A percentile compares a stretch with the other conserved stretches of the same genome.
Conservation (phyloP, 1,284 basidiomycete genomes). For the Volvariella surrecta region DNA sequence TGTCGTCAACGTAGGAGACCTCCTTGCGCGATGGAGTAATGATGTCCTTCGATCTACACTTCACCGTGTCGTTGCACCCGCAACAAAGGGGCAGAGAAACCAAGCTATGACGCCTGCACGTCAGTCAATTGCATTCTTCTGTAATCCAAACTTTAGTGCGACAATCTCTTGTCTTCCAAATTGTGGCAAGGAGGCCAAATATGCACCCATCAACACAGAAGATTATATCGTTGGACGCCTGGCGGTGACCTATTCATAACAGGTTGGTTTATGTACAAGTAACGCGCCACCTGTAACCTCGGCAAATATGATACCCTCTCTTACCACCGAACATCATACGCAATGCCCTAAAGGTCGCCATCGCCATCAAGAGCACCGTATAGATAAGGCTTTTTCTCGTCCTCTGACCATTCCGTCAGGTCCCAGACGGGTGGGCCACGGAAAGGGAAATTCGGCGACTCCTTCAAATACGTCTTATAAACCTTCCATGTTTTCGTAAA, state of each 20-base stretch:
- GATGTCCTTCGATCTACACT: slow-evolving; percentile 72
- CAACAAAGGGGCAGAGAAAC: slow-evolving; percentile 35
- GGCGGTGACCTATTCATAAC: slow-evolving; percentile 37
- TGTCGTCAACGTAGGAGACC: slow-evolving; percentile 79
- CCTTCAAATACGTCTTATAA: slow-evolving; percentile 13
- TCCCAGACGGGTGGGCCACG: slow-evolving; percentile 28
- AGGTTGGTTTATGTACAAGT: not conserved
- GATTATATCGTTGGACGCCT: slow-evolving; percentile 72
- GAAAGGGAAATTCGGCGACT: slow-evolving; percentile 19
- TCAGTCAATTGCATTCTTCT: slow-evolving; percentile 84
- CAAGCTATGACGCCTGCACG: slow-evolving; percentile 55
- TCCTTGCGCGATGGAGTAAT: slow-evolving; percentile 81
- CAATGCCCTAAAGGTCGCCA: too few relatives aligned
- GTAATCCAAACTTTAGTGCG: slow-evolving; percentile 71
- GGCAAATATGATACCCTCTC: too few relatives aligned
- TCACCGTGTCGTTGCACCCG: slow-evolving; percentile 75
- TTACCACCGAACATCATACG: too few relatives aligned
- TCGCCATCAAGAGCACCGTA: too few relatives aligned
- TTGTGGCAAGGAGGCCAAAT: slow-evolving; percentile 53
- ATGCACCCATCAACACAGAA: slow-evolving; percentile 61
- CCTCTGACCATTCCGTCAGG: slow-evolving; percentile 23
- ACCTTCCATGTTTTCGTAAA: too few relatives aligned
- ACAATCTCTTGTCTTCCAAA: slow-evolving; percentile 68
- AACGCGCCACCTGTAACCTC: too few relatives aligned
- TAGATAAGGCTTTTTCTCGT: slow-evolving; percentile 16